Conservation (phyloP, 441 rosid species). For the Melianthus villosus region DNA sequence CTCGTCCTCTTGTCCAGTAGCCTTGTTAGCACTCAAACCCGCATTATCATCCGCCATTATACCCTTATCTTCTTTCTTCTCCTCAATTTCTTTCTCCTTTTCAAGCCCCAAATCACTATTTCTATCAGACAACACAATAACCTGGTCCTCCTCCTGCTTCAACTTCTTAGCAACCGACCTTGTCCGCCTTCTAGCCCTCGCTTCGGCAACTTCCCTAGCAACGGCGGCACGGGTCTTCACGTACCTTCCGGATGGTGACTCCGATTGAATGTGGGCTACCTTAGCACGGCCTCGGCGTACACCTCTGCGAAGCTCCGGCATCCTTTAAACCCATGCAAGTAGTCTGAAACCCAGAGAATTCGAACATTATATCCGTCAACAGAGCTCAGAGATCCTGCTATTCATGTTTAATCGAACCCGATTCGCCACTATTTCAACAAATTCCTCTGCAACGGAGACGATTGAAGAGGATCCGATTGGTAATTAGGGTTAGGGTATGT, state of each 20-base stretch:
- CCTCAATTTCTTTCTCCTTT: constrained; percentile 13
- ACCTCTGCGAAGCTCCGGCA: too few relatives aligned
- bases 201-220: constrained; percentile 18
- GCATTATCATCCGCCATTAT: constrained; percentile 67
- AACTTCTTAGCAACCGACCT: constrained; percentile 38
- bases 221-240: constrained; percentile 28
- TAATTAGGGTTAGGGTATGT: too few relatives aligned
- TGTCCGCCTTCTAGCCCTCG: constrained; percentile 38
- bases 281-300: constrained; percentile 22
- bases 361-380: too few relatives aligned
- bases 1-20: constrained; percentile 32
- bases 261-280: constrained; percentile 19
- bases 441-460: too few relatives aligned
- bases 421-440: too few relatives aligned
- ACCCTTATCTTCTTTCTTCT: constrained; percentile 15
- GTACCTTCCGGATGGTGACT: constrained; percentile 12
- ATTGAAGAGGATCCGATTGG: too few relatives aligned
- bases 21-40: constrained; percentile 78
- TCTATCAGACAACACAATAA: constrained; percentile 13
- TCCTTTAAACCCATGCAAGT: too few relatives aligned
- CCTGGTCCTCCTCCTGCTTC: constrained; percentile 24
- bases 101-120: background rate
- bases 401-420: too few relatives aligned
- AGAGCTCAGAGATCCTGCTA: too few relatives aligned
- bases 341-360: too few relatives aligned